Conservation (phyloP, 768 basidiomycete species). For the Cystobasidium tubakii region DNA sequence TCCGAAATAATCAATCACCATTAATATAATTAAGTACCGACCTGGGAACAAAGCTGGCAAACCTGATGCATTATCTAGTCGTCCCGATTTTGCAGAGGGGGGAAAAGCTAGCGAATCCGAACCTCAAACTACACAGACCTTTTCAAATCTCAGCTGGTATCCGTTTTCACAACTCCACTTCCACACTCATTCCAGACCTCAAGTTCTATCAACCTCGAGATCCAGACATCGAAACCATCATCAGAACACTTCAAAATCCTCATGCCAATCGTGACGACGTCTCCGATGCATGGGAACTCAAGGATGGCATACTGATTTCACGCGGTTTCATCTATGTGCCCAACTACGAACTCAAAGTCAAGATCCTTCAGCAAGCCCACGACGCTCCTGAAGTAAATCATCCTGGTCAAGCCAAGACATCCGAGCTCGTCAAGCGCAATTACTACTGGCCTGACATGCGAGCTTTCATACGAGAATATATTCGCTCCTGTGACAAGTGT, state of each 20-base stretch:
- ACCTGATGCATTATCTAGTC: slow-evolving; percentile 35
- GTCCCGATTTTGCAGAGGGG: slow-evolving; percentile 31
- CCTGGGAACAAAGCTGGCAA: not conserved
- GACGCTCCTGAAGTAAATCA: no score
- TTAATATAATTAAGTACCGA: slow-evolving; percentile 50
- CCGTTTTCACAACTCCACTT: not conserved
- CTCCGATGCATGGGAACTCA: not conserved
- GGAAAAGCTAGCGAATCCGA: slow-evolving; percentile 12
- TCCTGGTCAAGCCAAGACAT: no score
- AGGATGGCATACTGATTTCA: slow-evolving; percentile 41
- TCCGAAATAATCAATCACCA: slow-evolving; percentile 49
- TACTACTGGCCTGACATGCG: slow-evolving; percentile 52
- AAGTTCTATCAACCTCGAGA: not conserved
- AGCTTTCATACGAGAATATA: slow-evolving; percentile 48
- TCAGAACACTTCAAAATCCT: not conserved
- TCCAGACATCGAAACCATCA: not conserved
- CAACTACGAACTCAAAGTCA: not conserved
- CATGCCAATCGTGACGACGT: slow-evolving; percentile 9
- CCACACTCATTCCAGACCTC: slow-evolving; percentile 4
- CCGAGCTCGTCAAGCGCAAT: no score
- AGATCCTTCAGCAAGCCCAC: slow-evolving; percentile 45
- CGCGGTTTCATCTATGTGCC: slow-evolving; percentile 50
- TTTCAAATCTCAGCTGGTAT: not conserved
- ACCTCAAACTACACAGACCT: slow-evolving; percentile 6
- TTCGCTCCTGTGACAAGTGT: slow-evolving; percentile 51